Evolutionary conservation across 2,329 filamentous ascomycete species (phyloP).

Genomic region (Botrytis cinerea): DNA sequence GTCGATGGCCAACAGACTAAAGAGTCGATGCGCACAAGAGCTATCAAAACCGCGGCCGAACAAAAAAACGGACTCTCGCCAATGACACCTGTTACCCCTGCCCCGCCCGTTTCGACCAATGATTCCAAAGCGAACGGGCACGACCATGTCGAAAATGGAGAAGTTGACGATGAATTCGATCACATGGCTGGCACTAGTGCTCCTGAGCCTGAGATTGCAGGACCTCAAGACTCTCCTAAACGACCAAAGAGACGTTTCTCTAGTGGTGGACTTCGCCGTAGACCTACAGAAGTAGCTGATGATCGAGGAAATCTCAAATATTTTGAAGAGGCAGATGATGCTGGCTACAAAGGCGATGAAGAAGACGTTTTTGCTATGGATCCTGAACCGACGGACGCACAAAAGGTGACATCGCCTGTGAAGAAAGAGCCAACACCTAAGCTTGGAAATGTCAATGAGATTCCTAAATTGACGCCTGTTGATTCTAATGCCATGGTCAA

Average conservation of each 20-base stretch:
- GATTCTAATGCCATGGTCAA: background rate
- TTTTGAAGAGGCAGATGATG: constrained; percentile 85
- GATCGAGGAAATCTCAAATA: constrained; percentile 81
- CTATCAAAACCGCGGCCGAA: constrained; percentile 37
- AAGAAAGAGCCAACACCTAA: background rate
- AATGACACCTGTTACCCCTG: constrained; percentile 26
- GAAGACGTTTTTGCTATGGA: constrained; percentile 72
- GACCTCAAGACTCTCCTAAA: constrained; percentile 26
- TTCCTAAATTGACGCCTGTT: background rate
- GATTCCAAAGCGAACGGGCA: background rate
- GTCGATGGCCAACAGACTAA: constrained; percentile 46
- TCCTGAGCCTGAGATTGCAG: constrained; percentile 58
- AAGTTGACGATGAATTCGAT: constrained; percentile 41
- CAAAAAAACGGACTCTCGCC: constrained; percentile 28
- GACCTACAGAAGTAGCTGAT: constrained; percentile 70
- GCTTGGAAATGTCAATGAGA: background rate
- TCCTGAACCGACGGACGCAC: constrained; percentile 38
- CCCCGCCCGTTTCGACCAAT: constrained; percentile 18
- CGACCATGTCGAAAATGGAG: constrained; percentile 33
- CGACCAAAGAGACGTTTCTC: constrained; percentile 74
- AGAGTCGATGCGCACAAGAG: constrained; percentile 42
- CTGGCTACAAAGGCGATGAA: constrained; percentile 74
- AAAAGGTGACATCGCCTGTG: background rate
- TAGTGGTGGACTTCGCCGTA: constrained; percentile 75
- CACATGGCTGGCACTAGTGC: constrained; percentile 63